phyloP scores from a whole-genome alignment of 768 basidiomycete species.

The Hygrophorus russula region DNA sequence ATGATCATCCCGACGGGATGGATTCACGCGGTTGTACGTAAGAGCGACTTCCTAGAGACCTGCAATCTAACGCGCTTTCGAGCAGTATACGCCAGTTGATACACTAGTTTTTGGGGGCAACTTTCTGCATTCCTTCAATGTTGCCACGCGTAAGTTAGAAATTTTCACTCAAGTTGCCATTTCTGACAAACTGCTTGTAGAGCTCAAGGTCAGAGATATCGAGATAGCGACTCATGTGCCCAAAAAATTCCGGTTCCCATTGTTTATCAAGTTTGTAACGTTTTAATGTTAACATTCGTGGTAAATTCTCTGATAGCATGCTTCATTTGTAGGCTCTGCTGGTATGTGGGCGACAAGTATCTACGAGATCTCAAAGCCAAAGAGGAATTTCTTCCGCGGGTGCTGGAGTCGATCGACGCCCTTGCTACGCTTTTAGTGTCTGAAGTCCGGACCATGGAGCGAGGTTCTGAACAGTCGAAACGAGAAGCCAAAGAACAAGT shows the following conservation, averaged over 20 bases:
- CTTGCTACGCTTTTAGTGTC: conserved; percentile 73
- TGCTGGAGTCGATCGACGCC: conserved; percentile 58
- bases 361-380: conserved; percentile 55
- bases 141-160: conserved; percentile 63
- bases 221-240: conserved; percentile 90
- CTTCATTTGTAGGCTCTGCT: conserved; percentile 51
- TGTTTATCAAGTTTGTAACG: conserved; percentile 55
- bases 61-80: conserved; percentile 4
- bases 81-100: conserved; percentile 80
- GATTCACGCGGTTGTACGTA: conserved; percentile 91
- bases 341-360: conserved; percentile 84
- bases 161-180: background rate
- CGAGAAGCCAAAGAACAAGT: conserved; percentile 75
- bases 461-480: conserved; percentile 56
- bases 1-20: conserved; percentile 96
- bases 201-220: conserved; percentile 81
- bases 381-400: conserved; percentile 29
- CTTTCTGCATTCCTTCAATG: conserved; percentile 89
- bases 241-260: conserved; percentile 81
- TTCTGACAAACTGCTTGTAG: conserved; percentile 26
- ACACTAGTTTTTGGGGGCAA: conserved; percentile 96
- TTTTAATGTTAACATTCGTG: conserved; percentile 2
- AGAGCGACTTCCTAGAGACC: background rate
- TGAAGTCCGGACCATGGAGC: conserved; percentile 65
- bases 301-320: conserved; percentile 7